phyloP scores from a whole-genome alignment of 2,329 filamentous ascomycete species.

The Amauroascus niger region DNA sequence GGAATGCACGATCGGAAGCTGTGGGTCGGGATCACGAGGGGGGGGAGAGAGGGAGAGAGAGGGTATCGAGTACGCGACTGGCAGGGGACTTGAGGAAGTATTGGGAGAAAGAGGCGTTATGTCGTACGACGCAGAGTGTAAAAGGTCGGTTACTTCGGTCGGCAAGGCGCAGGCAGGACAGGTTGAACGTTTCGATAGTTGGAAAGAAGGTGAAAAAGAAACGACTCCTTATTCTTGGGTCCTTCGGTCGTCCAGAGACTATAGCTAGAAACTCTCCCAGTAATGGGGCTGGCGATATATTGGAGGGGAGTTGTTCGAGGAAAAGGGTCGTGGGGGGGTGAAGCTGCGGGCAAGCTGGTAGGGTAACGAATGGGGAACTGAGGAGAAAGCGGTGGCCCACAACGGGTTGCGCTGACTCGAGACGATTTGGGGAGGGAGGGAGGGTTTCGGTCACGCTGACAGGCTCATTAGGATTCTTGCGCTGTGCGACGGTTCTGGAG shows the following conservation, averaged over 20 bases:
- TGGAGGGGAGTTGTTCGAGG: not conserved
- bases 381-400: not conserved
- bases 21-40: constrained; percentile 9
- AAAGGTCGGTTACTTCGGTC: constrained; percentile 1
- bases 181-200: not conserved
- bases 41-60: not conserved
- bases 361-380: constrained; percentile 9
- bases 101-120: constrained; percentile 10
- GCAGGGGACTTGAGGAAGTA: no score
- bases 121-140: constrained; percentile 12
- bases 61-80: no score
- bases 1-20: constrained; percentile 3
- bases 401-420: not conserved
- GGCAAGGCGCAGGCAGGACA: constrained; percentile 2
- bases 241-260: not conserved
- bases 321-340: not conserved
- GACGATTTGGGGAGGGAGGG: not conserved
- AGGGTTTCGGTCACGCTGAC: not conserved
- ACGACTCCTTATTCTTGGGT: no score
- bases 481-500: constrained; percentile 6
- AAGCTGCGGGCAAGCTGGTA: constrained; percentile 2
- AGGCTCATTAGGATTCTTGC: not conserved
- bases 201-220: not conserved
- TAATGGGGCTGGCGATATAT: not conserved
- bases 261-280: not conserved